Conservation (phyloP, 83 land plant genomes). For the Diphasiastrum complanatum region DNA sequence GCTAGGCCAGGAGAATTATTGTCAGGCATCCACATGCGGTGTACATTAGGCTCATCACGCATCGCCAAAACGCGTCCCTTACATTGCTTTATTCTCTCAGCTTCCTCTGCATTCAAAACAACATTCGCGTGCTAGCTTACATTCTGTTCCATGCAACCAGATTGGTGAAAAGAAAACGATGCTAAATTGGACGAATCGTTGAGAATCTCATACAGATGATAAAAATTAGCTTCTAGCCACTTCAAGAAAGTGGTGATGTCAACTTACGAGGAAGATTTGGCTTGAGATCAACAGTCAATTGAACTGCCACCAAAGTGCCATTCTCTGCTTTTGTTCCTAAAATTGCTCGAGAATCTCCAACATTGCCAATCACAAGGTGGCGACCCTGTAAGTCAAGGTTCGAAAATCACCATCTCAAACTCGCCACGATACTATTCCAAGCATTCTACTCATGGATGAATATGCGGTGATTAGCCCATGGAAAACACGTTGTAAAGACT, state of each 20-base stretch:
- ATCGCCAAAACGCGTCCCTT: constrained; percentile 25
- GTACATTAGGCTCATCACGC: constrained; percentile 26
- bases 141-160: too few species aligned
- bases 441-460: background rate
- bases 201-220: too few species aligned
- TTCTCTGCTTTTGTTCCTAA: background rate
- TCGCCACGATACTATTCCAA: background rate
- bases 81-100: constrained; percentile 23
- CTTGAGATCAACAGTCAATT: constrained; percentile 10
- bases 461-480: background rate
- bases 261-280: constrained; percentile 14
- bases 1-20: constrained; percentile 26
- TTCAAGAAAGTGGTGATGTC: too few species aligned
- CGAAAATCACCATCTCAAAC: background rate
- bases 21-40: constrained; percentile 24
- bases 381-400: background rate
- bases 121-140: too few species aligned
- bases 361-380: constrained; percentile 10
- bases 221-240: too few species aligned
- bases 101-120: constrained; percentile 16
- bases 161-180: too few species aligned
- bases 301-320: background rate
- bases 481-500: background rate
- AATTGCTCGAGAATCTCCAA: constrained; percentile 16
- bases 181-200: too few species aligned